Conservation (phyloP, 2,329 filamentous ascomycete genomes). For the Pseudogymnoascus sp. region DNA sequence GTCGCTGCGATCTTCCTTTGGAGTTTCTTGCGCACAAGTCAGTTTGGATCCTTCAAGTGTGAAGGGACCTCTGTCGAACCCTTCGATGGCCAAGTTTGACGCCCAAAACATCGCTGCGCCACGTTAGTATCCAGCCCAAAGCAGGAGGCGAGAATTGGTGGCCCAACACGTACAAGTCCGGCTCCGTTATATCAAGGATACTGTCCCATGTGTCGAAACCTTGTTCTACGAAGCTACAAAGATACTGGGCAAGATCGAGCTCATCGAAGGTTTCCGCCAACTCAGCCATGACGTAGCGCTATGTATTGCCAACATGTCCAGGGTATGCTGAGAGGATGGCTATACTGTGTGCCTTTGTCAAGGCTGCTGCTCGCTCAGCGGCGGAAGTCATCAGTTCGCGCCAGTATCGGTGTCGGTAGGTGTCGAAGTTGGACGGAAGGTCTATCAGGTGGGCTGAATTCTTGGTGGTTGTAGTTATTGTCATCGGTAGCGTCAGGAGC, state of each 20-base stretch:
- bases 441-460: too few relatives aligned
- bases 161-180: constrained; percentile 33
- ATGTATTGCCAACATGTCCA: too few relatives aligned
- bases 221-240: constrained; percentile 64
- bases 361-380: too few relatives aligned
- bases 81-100: constrained; percentile 77
- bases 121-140: constrained; percentile 13
- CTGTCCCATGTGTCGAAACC: constrained; percentile 83
- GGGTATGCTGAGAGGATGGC: too few relatives aligned
- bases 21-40: too few relatives aligned
- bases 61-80: constrained; percentile 41
- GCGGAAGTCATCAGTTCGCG: too few relatives aligned
- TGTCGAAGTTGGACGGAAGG: too few relatives aligned
- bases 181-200: constrained; percentile 76
- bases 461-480: too few relatives aligned
- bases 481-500: too few relatives aligned
- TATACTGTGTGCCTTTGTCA: too few relatives aligned
- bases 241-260: constrained; percentile 73
- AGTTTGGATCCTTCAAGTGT: constrained; percentile 10
- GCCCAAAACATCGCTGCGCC: constrained; percentile 57
- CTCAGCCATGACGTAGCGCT: constrained; percentile 34
- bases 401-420: too few relatives aligned
- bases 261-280: constrained; percentile 62
- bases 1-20: too few relatives aligned
- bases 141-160: background rate